Evolutionary conservation across 108 stramenopile species (phyloP).

Genomic region (Conticribra weissflogii): DNA sequence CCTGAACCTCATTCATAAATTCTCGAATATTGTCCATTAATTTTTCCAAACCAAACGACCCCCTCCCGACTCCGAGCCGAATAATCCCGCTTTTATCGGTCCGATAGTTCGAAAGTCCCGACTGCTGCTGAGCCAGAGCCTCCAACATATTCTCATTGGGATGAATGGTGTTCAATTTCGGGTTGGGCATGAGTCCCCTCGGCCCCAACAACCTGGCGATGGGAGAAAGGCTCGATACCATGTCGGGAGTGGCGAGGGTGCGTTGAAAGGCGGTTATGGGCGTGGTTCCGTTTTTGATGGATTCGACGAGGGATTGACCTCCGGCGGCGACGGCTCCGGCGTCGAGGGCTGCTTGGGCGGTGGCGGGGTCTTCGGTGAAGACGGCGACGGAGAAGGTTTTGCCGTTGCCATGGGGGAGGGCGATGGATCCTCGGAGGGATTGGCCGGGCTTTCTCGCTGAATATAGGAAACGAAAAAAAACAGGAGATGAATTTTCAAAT

Average conservation of each 20-base stretch:
- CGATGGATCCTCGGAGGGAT: conserved; percentile 80
- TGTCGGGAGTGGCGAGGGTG: conserved; percentile 87
- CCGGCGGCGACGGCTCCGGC: conserved; percentile 87
- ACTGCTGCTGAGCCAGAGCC: conserved; percentile 64
- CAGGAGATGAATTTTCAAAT: too few species aligned
- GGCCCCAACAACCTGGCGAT: conserved; percentile 93
- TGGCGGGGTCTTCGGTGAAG: conserved; percentile 75
- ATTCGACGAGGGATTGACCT: conserved; percentile 80
- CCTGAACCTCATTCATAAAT: conserved; percentile 69
- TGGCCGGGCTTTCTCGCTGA: conserved; percentile 95
- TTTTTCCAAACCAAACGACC: conserved; percentile 65
- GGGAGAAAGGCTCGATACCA: conserved; percentile 76
- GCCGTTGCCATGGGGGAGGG: conserved; percentile 94
- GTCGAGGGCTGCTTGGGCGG: conserved; percentile 67
- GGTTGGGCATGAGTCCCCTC: conserved; percentile 96
- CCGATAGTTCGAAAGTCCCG: conserved; percentile 82
- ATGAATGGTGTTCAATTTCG: conserved; percentile 91
- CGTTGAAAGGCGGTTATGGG: conserved; percentile 72
- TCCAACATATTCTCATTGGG: conserved; percentile 50
- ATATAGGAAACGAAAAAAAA: too few species aligned
- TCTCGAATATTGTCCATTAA: conserved; percentile 74
- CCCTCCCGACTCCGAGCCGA: conserved; percentile 91
- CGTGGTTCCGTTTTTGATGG: conserved; percentile 70
- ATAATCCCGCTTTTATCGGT: conserved; percentile 90
- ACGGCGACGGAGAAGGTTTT: conserved; percentile 88